Evolutionary conservation across 2,329 filamentous ascomycete species (phyloP).

Genomic region (Fusarium drepaniforme): DNA sequence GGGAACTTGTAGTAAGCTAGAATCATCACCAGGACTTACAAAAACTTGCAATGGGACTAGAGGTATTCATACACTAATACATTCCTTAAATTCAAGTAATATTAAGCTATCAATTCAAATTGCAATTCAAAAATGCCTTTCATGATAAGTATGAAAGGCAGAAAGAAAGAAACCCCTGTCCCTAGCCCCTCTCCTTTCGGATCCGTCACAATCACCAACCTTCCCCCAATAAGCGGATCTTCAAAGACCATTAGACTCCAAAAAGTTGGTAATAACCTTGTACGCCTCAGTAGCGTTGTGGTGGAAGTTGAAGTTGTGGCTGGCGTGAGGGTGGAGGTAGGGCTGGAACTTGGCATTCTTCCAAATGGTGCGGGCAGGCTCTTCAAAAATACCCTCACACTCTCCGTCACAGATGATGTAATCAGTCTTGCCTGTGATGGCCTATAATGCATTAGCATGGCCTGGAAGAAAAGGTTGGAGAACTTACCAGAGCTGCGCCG

Average conservation of each 20-base stretch:
- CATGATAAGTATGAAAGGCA: neutral
- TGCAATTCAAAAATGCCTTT: too few species aligned
- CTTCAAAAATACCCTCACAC: slow-evolving; percentile 43
- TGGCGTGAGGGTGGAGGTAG: slow-evolving; percentile 31
- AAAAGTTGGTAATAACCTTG: slow-evolving; percentile 28
- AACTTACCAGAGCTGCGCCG: slow-evolving; percentile 27
- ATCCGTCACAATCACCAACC: neutral
- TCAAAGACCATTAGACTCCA: slow-evolving; percentile 19
- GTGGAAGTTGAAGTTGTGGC: slow-evolving; percentile 37
- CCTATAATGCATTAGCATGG: slow-evolving; percentile 4
- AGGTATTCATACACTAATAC: neutral
- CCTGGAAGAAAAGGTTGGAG: neutral
- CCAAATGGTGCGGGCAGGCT: slow-evolving; percentile 36
- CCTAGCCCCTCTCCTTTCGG: neutral
- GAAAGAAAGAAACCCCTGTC: neutral
- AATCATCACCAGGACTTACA: neutral
- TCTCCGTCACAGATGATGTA: slow-evolving; percentile 44
- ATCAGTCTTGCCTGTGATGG: slow-evolving; percentile 30
- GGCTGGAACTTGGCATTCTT: slow-evolving; percentile 27
- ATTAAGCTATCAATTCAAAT: neutral
- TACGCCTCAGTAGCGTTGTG: slow-evolving; percentile 26
- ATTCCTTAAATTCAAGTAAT: neutral
- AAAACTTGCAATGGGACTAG: too few species aligned
- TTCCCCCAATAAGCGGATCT: too few species aligned
- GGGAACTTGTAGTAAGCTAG: neutral